A percentile compares a stretch with the other conserved stretches of the same genome.
These are phyloP conservation scores for Catenaria anguillulae DNA, from an alignment of 371 early-diverging fungal genomes.

Conservation along the genomic window DNA sequence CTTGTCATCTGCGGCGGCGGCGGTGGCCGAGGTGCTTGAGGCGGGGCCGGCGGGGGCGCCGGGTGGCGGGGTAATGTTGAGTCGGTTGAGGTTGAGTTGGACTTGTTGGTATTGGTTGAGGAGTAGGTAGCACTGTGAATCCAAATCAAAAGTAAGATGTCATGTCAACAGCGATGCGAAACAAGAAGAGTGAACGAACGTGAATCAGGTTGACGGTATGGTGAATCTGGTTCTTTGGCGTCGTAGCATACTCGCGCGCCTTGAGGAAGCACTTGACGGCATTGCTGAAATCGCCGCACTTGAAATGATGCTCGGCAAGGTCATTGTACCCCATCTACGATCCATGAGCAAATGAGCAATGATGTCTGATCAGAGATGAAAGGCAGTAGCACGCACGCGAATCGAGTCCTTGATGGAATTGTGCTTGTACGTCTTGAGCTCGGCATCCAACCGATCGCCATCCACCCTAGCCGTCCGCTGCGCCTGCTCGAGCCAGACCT, in stretches of 20 bases:
- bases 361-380: not conserved
- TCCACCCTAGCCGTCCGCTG: slow-evolving; percentile 23
- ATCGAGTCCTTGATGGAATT: slow-evolving; percentile 66
- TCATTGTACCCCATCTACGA: slow-evolving; percentile 51
- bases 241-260: slow-evolving; percentile 61
- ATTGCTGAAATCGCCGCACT: slow-evolving; percentile 45
- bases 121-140: not conserved
- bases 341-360: not conserved
- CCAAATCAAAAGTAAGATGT: too few species aligned
- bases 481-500: slow-evolving; percentile 47
- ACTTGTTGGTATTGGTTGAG: not conserved
- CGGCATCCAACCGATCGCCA: slow-evolving; percentile 47
- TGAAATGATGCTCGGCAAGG: slow-evolving; percentile 56
- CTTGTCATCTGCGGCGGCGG: too few species aligned
- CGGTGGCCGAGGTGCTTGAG: too few species aligned
- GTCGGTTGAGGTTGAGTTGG: not conserved
- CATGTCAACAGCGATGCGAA: too few species aligned
- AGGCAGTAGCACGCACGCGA: slow-evolving; percentile 30
- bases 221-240: slow-evolving; percentile 52
- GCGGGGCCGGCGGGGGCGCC: too few species aligned
- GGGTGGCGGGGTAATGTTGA: too few species aligned
- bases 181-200: too few species aligned
- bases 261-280: slow-evolving; percentile 54
- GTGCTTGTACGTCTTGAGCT: slow-evolving; percentile 52
- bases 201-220: slow-evolving; percentile 7